Conservation (phyloP, 495 filamentous ascomycete genomes). For the Pseudevernia furfuracea region DNA sequence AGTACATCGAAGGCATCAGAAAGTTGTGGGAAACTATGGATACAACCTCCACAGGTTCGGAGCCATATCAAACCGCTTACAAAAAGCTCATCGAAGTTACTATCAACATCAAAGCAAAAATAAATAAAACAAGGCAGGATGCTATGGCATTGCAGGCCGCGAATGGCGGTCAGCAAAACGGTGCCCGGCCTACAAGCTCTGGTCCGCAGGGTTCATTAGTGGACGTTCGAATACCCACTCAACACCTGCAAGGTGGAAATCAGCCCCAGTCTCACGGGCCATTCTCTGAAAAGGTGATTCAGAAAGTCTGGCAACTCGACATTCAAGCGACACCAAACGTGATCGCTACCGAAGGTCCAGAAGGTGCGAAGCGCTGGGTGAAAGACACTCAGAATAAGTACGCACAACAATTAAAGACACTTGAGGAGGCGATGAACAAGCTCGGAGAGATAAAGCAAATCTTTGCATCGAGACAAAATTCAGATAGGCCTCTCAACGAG, state of each 20-base stretch:
- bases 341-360: constrained; percentile 32
- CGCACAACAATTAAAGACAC: constrained; percentile 46
- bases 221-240: constrained; percentile 9
- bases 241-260: constrained; percentile 4
- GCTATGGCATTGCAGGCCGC: constrained; percentile 2
- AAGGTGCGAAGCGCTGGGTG: neutral
- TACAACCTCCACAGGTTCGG: constrained; percentile 44
- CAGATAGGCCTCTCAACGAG: constrained; percentile 33
- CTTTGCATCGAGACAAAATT: constrained; percentile 34
- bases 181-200: constrained; percentile 20
- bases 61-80: constrained; percentile 55
- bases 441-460: constrained; percentile 29
- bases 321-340: constrained; percentile 44
- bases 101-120: constrained; percentile 14
- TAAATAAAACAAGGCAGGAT: constrained; percentile 21
- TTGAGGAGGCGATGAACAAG: constrained; percentile 37
- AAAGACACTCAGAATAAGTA: constrained; percentile 46
- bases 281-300: constrained; percentile 21
- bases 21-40: constrained; percentile 55
- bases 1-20: constrained; percentile 58
- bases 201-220: constrained; percentile 13
- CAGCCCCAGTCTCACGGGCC: constrained; percentile 15
- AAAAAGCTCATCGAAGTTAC: constrained; percentile 58
- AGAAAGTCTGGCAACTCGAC: constrained; percentile 39
- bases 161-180: constrained; percentile 27